Evolutionary conservation across 1,284 basidiomycete species (phyloP), one percentile per base, ranked within the genome.

Genomic region (Retiboletus flavoniger): DNA sequence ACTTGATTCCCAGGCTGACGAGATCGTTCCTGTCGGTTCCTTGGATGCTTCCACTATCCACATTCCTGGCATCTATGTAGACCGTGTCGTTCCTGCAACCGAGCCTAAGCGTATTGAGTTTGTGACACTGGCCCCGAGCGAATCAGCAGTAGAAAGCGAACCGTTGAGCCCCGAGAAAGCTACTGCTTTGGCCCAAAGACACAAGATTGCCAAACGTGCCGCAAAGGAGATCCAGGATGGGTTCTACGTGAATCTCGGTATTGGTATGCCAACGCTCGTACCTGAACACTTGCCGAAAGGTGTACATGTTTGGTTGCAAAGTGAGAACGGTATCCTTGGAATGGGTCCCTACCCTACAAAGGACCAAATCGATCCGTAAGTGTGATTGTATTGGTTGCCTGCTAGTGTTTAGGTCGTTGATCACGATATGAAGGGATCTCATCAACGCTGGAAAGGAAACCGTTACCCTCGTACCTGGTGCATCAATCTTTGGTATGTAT

Each of bases 401-500:
- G 32, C 7, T 46, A 39, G 21, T 31, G n/a, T 16, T 53, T 21
- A 2, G 39, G 14, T 52, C 3, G 32, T 32, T 58, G 13, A 56
- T 39, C 36, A 40, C 47, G 29, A 32, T 24, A 24, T 32, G 10
- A 57, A 92, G 91, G 45, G 93, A 96, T 67, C 82, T 95, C 60
- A 92, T 96, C 67, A 96, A 96, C 67, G 96, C 95, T 44, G 95
- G 95, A 38, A 98, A 98, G 72, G 95, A 98, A 74, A 97, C 95
- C 6, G 85, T 93, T 53, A 96, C 94, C 4, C 79, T 98, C 7
- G 78, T 97, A 21, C 94, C 95, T 41, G 95, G 96, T 47, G 93
- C 95, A 17, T 87, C 93, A 6, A 79, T 95, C 3, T 98, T 98
- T 67, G 95, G 89, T 88, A 56, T 39, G 78, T 66, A 24, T 36